phyloP scores from a whole-genome alignment of 768 basidiomycete species.

The Amyloporia xantha region DNA sequence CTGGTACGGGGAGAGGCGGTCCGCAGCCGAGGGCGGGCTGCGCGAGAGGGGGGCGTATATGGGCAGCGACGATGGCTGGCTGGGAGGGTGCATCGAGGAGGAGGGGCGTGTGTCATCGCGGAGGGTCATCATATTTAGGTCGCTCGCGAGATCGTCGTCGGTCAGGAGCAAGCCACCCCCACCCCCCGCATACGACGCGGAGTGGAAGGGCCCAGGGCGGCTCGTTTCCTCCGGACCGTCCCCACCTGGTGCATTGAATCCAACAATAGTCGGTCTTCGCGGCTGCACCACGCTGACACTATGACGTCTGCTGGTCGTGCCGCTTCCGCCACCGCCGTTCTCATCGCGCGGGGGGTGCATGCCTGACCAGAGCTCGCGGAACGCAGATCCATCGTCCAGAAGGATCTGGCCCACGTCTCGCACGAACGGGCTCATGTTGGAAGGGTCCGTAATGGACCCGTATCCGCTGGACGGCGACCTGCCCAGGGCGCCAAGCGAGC shows the following conservation, averaged over 20 bases:
- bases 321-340: constrained; percentile 60
- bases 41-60: constrained; percentile 67
- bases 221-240: constrained; percentile 37
- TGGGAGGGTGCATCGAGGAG: constrained; percentile 44
- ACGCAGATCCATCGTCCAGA: constrained; percentile 63
- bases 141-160: constrained; percentile 76
- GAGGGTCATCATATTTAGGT: constrained; percentile 59
- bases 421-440: constrained; percentile 84
- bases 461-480: constrained; percentile 50
- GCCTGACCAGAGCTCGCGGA: constrained; percentile 73
- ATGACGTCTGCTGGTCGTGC: constrained; percentile 76
- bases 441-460: constrained; percentile 47
- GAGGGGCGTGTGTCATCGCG: constrained; percentile 32
- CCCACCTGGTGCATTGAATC: constrained; percentile 55
- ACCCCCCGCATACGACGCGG: constrained; percentile 29
- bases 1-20: constrained; percentile 50
- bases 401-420: constrained; percentile 76
- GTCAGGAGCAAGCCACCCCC: constrained; percentile 64
- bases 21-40: constrained; percentile 45
- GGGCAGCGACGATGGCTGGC: constrained; percentile 70
- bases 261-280: constrained; percentile 55
- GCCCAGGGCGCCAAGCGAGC: constrained; percentile 48
- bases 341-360: constrained; percentile 58
- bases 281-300: constrained; percentile 82
- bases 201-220: constrained; percentile 23